Evolutionary conservation across 1,284 basidiomycete species (phyloP), one percentile per base, ranked within the genome.

Genomic region (Boletellus deceptivus): DNA sequence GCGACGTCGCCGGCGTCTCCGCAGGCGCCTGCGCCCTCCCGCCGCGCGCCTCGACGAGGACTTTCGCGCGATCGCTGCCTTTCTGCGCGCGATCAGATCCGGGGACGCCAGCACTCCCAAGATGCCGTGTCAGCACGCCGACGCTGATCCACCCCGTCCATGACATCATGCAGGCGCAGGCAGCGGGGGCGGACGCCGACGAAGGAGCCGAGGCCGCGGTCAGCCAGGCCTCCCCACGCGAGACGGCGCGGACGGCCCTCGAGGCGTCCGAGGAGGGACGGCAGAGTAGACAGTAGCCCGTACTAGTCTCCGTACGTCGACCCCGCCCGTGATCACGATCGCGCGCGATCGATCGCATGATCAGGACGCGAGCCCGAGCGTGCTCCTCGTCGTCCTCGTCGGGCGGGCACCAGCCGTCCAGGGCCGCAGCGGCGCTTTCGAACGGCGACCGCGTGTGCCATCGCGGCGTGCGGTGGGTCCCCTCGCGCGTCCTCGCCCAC

Each of bases 1-100:
- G 70, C 50, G 96, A 97, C 65, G 60, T 63, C 29, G 85, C 91
- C 58, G 91, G 89, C 13, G 57, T 88, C 50, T 87, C 84, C n/a
- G 93, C 93, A 63, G 11, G 29, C 29, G 29, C 29, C 10, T 50
- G 85, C 75, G 31, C 46, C 31, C 17, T 22, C 2, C 29, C 6
- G n/a, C 46, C 53, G 81, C 88, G 39, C 76, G 84, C 60, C 76
- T 94, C 3, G 70, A 74, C 37, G 88, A 93, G 60, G 92, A 95
- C 39, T 89, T 87, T 63, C 86, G 87, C n/a, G 78, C 84, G 42
- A 82, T 95, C 37, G 77, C 91, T 1, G 70, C 73, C 9, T 93
- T 84, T 70, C 75, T 96, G 36, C 78, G 77, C 78, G 4, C 62
- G 68, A 48, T 68, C 68, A 27, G 67, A 69, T 47, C 57, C 53